Evolutionary conservation across 2,329 filamentous ascomycete genomes (phyloP).

Genomic region (Pestalotiopsis sp.): DNA sequence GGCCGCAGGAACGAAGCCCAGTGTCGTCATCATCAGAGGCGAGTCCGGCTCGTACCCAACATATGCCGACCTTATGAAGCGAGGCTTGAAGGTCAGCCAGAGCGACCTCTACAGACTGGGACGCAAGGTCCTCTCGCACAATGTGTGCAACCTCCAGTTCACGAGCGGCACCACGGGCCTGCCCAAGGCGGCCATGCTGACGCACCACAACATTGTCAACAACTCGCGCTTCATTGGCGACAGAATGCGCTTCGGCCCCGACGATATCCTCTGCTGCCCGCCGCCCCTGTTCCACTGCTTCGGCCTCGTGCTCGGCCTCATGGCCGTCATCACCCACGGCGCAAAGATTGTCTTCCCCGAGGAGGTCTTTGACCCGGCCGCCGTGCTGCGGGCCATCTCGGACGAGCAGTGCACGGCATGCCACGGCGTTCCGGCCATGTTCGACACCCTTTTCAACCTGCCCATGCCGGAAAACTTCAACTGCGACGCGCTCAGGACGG

Average conservation of each 20-base stretch:
- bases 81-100: constrained; percentile 50
- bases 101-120: constrained; percentile 55
- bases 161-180: constrained; percentile 75
- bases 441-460: constrained; percentile 63
- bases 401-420: constrained; percentile 73
- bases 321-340: constrained; percentile 74
- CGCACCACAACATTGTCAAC: constrained; percentile 67
- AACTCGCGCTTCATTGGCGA: constrained; percentile 74
- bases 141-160: constrained; percentile 76
- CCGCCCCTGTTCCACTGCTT: constrained; percentile 88
- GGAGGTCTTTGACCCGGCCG: constrained; percentile 71
- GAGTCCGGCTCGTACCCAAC: constrained; percentile 56
- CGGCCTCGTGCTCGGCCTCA: constrained; percentile 75
- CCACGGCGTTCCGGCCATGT: constrained; percentile 85
- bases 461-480: constrained; percentile 44
- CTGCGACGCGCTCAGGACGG: constrained; percentile 65
- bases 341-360: constrained; percentile 76
- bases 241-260: constrained; percentile 68
- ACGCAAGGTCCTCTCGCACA: constrained; percentile 60
- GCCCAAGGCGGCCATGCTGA: constrained; percentile 76
- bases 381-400: constrained; percentile 67
- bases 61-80: constrained; percentile 60
- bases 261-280: constrained; percentile 77
- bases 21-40: constrained; percentile 64
- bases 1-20: constrained; percentile 44